Evolutionary conservation across 768 basidiomycete genomes (phyloP).

Genomic region (Xerocomus potaroensis): DNA sequence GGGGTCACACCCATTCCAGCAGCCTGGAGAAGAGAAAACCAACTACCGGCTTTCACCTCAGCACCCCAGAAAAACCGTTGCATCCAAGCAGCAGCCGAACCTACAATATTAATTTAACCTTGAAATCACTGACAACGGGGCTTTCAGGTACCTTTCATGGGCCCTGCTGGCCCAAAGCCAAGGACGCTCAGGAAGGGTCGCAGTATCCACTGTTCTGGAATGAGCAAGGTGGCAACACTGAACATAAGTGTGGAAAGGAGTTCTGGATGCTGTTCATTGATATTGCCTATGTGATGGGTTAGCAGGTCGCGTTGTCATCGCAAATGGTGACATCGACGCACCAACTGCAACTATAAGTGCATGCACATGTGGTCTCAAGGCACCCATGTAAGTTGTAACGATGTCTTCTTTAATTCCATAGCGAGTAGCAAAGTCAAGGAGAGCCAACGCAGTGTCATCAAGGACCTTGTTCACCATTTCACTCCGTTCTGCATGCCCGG

Average conservation of each 20-base stretch:
- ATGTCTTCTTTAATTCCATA: conserved; percentile 7
- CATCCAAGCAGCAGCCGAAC: conserved; percentile 11
- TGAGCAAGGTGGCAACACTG: conserved; percentile 1
- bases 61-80: conserved; percentile 7
- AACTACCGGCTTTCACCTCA: conserved; percentile 1
- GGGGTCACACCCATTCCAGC: conserved; percentile 11
- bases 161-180: conserved; percentile 16
- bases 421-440: not conserved
- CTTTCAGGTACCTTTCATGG: conserved; percentile 7
- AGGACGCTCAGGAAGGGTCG: conserved; percentile 7
- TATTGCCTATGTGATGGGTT: conserved; percentile 1
- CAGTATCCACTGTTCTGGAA: conserved; percentile 16
- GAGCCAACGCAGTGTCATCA: not conserved
- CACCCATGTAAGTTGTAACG: not conserved
- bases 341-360: conserved; percentile 8
- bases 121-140: accelerated
- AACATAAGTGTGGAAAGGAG: conserved; percentile 4
- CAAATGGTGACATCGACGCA: not conserved
- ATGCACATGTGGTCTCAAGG: conserved; percentile 6
- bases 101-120: not conserved
- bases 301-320: not conserved
- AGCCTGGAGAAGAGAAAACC: conserved; percentile 14
- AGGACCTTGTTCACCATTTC: conserved; percentile 7
- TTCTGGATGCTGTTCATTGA: conserved; percentile 10
- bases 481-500: conserved; percentile 3